These are phyloP conservation scores for Fraxinus nigra DNA, from an alignment of 305 asterid genomes.

Conservation along the genomic window DNA sequence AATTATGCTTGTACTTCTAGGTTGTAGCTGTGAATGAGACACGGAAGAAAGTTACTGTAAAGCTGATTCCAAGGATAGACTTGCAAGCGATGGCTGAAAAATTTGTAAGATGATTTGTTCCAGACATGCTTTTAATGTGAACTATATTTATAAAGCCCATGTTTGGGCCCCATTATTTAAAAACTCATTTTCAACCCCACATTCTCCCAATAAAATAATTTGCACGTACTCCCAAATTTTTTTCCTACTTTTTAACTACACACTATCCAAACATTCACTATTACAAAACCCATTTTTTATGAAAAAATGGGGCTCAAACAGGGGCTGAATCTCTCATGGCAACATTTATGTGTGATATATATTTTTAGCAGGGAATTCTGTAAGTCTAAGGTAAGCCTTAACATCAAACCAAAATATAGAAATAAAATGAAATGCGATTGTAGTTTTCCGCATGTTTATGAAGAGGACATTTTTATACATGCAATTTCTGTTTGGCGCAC, in stretches of 20 bases:
- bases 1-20: slow-evolving; percentile 34
- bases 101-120: slow-evolving; percentile 52
- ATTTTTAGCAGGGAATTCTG: neutral
- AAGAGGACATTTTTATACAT: neutral
- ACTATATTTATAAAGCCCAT: neutral
- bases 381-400: neutral
- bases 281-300: too few species aligned
- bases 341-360: neutral
- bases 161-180: neutral
- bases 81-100: slow-evolving; percentile 85
- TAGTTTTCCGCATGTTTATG: slow-evolving; percentile 10
- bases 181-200: neutral
- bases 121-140: neutral
- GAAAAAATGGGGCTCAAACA: neutral
- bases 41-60: slow-evolving; percentile 72
- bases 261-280: neutral
- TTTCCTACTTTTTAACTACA: neutral
- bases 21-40: slow-evolving; percentile 63
- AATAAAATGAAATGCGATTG: neutral
- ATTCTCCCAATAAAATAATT: neutral
- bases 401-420: neutral
- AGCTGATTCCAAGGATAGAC: slow-evolving; percentile 89
- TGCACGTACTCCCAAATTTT: neutral
- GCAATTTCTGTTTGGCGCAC: neutral
- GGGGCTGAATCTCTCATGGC: neutral